phyloP scores from a whole-genome alignment of 495 filamentous ascomycete genomes.

The Pyrenopolyporus hunteri region DNA sequence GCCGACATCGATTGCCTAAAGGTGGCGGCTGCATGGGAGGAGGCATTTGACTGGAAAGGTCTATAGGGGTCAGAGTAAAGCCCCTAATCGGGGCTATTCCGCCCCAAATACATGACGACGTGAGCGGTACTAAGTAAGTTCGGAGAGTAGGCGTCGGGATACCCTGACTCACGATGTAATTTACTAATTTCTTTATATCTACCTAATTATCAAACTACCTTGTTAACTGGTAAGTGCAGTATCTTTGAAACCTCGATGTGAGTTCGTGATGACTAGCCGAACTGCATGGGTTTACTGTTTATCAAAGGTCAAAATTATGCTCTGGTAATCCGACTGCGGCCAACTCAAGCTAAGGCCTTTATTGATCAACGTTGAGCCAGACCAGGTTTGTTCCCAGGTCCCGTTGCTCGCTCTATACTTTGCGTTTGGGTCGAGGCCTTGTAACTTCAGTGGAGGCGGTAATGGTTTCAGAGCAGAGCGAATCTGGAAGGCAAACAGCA shows the following conservation, averaged over 20 bases:
- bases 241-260: not conserved
- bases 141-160: too few species aligned
- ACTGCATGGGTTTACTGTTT: slow-evolving; percentile 29
- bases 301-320: slow-evolving; percentile 51
- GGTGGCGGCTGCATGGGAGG: slow-evolving; percentile 60
- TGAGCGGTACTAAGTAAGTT: too few species aligned
- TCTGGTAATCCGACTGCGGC: slow-evolving; percentile 50
- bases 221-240: too few species aligned
- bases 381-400: slow-evolving; percentile 49
- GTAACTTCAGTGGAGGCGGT: slow-evolving; percentile 50
- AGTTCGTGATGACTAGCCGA: not conserved
- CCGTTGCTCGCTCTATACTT: slow-evolving; percentile 52
- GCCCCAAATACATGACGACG: too few species aligned
- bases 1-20: slow-evolving; percentile 55
- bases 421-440: slow-evolving; percentile 53
- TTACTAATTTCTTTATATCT: too few species aligned
- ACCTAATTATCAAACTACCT: too few species aligned
- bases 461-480: slow-evolving; percentile 51
- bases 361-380: slow-evolving; percentile 58
- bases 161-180: too few species aligned
- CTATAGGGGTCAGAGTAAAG: slow-evolving; percentile 1
- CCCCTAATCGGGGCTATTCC: not conserved
- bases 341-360: slow-evolving; percentile 49
- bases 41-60: slow-evolving; percentile 54
- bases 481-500: slow-evolving; percentile 60